Evolutionary conservation across 306 rosid genomes (phyloP), one percentile per base, ranked within the genome.

Genomic region (Amphicarpaea edgeworthii): DNA sequence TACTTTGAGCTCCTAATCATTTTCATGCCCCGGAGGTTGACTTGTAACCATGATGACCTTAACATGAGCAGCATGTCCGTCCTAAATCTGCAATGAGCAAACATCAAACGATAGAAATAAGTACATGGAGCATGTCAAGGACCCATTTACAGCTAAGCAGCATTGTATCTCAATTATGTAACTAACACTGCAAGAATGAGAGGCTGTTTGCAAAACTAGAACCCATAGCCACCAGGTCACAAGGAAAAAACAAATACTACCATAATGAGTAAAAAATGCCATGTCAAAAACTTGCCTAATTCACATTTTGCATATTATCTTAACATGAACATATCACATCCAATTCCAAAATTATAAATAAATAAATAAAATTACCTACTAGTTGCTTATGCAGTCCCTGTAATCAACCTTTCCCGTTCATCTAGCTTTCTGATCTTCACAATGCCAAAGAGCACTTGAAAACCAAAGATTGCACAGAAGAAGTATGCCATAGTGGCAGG

Each of bases 361-460:
- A 12, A 1, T 37, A 64, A 64, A 11, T 5, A 64, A 64, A 64
- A 17, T 85, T 63, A 93, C 93, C 88, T 81, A 69, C 86, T 81
- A 72, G 82, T 70, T 78, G 82, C 53, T 86, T 84, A 95, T 50
- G 98, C 97, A 69, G 97, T 92, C 82, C 99, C 97, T 42, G 93
- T 92, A 84, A 95, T 84, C 85, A 95, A 77, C 79, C 82, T 83
- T 75, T 96, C 99, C 57, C 92, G 88, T 78, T 92, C 98, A 70
- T 96, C 99, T 64, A 96, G 62, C 85, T 86, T 96, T 83, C 81
- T 89, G 53, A 89, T 91, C 85, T 96, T 96, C 77, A 96, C 73
- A 82, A 96, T 76, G 85, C 97, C 99, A 62, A 96, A 43, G 77
- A 96, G 91, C 78, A 96, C 93, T 89, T 92, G 99, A 76, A 96